Evolutionary conservation across 495 filamentous ascomycete genomes (phyloP), one percentile per base, ranked within the genome.

Genomic region (Neurospora tetraspora): DNA sequence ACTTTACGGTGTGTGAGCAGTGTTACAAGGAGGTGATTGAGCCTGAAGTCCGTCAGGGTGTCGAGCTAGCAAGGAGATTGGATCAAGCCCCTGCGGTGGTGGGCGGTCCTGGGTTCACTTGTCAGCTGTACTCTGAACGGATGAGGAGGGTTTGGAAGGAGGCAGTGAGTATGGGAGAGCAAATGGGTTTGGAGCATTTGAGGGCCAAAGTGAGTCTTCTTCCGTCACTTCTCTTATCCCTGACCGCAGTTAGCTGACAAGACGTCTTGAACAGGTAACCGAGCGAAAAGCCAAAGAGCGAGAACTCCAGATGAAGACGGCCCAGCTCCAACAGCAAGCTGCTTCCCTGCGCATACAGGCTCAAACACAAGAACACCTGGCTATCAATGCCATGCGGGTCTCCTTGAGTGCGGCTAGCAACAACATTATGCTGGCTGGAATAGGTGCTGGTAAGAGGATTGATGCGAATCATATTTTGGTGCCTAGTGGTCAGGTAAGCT

Each of bases 111-210:
- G n/a, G n/a, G n/a, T n/a, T 75, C 18, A 75, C 71, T 0, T 73
- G 71, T 65, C 71, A 75, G 39, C 61, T 75, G 1, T 75, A 73
- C 14, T 75, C 74, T 20, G 71, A 73, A 9, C 37, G 42, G 3
- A 75, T 75, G 71, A 59, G 71, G 10, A 69, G 61, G 6, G 40
- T 75, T 0, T 75, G 74, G 71, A 42, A 47, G n/a, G 71, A 75
- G n/a, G 59, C 74, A 7, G 71, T 31, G 8, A 69, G 59, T 34
- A 73, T 70, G 18, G 69, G 69, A 4, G 38, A 73, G 11, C 45
- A 10, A 11, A 53, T 53, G 45, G 45, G 45, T 39, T 36, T 71
- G n/a, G 74, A 73, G 36, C 39, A 71, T 71, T 45, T 71, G 6
- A 39, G 71, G 34, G 71, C 65, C 14, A 73, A 71, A 69, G 69